phyloP scores from a whole-genome alignment of 768 basidiomycete species.

The Sarcodon aspratus region DNA sequence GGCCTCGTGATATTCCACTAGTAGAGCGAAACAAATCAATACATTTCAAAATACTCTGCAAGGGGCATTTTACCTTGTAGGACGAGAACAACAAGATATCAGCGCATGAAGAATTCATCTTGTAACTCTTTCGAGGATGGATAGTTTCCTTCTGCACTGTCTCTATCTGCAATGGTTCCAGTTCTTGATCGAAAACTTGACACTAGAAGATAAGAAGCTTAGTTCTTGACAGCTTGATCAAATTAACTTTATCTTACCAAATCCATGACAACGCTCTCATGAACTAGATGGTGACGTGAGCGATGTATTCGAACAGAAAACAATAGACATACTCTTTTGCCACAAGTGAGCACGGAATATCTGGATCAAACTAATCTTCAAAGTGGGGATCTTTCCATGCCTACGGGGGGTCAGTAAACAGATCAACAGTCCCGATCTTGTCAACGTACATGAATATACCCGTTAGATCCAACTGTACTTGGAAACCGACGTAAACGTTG shows the following conservation, averaged over 20 bases:
- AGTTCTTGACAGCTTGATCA: background rate
- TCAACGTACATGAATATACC: slow-evolving; percentile 77
- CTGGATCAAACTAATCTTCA: slow-evolving; percentile 98
- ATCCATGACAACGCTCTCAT: slow-evolving; percentile 91
- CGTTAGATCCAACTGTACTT: slow-evolving; percentile 96
- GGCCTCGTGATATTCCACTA: slow-evolving; percentile 97
- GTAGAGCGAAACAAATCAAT: slow-evolving; percentile 1
- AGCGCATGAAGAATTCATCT: slow-evolving; percentile 99
- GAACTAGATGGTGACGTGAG: slow-evolving; percentile 35
- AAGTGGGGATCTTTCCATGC: slow-evolving; percentile 96
- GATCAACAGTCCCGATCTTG: background rate
- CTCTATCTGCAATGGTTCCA: slow-evolving; percentile 97
- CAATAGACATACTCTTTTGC: slow-evolving; percentile 82
- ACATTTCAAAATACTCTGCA: background rate
- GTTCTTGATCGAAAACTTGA: slow-evolving; percentile 98
- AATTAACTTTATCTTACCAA: slow-evolving; percentile 31
- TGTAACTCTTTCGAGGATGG: slow-evolving; percentile 99
- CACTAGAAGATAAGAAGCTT: slow-evolving; percentile 34
- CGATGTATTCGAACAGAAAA: slow-evolving; percentile 8
- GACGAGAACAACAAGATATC: slow-evolving; percentile 97
- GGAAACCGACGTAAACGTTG: slow-evolving; percentile 99
- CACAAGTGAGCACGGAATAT: slow-evolving; percentile 99
- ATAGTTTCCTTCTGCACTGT: slow-evolving; percentile 99
- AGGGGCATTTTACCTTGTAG: slow-evolving; percentile 44
- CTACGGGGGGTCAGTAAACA: slow-evolving; percentile 22